Evolutionary conservation across 2,329 filamentous ascomycete species (phyloP), one percentile per base, ranked within the genome.

Genomic region (Coniochaeta sp.): DNA sequence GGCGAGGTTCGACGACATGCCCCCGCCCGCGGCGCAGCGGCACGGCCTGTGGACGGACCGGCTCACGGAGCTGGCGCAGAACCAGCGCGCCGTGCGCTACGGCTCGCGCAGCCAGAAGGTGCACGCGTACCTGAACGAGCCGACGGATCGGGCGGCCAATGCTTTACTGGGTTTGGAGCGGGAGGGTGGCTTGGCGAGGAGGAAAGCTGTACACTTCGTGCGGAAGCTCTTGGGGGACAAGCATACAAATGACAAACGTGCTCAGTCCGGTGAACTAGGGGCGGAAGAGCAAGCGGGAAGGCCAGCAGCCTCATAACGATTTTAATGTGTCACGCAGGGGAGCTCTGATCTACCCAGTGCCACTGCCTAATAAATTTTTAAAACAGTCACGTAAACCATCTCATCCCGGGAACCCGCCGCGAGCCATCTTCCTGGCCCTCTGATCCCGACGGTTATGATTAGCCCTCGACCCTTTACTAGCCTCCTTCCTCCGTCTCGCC

Each of bases 371-470:
- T 31, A 22, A 43, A 8, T 26, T 22, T 26, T 5, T 14, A 12
- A 14, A 50, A 50, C 19, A 52, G 17, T 58, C n/a, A n/a, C n/a
- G n/a, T n/a, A n/a, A n/a, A n/a, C n/a, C n/a, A n/a, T n/a, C n/a
- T n/a, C 38, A 58, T n/a, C 67, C 70, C 9, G 70, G 65, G 62
- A 78, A 74, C 5, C 79, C 79, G 8, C 78, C 81, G 28, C 84
- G 78, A 16, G 82, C 82, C 83, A 88, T 86, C 74, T 89, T 89
- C 68, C 74, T 85, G 14, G 85, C 84, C 38, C 84, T 77, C 62
- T 82, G 82, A 69, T 96, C 89, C 57, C 91, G 83, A 28, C 93
- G 84, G 72, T 91, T 95, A 71, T 96, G 92, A 70, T 96, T 96
- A 34, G 91, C 92, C 62, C 89, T 80, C 24, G 89, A 90, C 2